These are phyloP conservation scores for Sugiyamaella qingdaonensis DNA, from an alignment of 805 yeast species.

Conservation along the genomic window DNA sequence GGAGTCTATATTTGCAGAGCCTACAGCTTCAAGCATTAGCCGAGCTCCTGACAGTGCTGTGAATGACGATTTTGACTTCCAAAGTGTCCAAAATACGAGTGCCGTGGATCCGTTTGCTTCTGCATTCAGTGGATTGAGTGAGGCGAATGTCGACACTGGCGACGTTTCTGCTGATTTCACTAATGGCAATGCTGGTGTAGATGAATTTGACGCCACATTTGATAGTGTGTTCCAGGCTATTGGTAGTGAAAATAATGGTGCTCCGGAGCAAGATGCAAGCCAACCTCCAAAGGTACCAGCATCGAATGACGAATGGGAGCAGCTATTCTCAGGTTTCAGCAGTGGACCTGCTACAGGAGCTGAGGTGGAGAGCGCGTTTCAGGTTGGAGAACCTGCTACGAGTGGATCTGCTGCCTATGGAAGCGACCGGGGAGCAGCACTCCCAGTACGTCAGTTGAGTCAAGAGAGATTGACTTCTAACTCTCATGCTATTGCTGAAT, in stretches of 20 bases:
- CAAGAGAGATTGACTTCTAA: constrained; percentile 27
- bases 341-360: constrained; percentile 19
- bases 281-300: constrained; percentile 13
- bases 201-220: constrained; percentile 22
- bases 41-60: neutral
- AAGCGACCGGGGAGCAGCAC: constrained; percentile 3
- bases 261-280: neutral
- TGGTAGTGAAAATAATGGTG: neutral
- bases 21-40: neutral
- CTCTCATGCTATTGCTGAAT: constrained; percentile 63
- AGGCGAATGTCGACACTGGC: constrained; percentile 33
- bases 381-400: constrained; percentile 1
- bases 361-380: constrained; percentile 22
- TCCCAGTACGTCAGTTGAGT: constrained; percentile 6
- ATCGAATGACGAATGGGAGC: constrained; percentile 83
- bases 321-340: constrained; percentile 84
- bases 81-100: neutral
- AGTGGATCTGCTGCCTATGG: constrained; percentile 15
- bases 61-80: constrained; percentile 9
- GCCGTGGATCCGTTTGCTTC: constrained; percentile 37
- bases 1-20: no score
- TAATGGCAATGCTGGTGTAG: constrained; percentile 13
- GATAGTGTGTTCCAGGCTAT: constrained; percentile 13
- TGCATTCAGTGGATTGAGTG: constrained; percentile 44
- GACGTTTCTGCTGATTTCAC: constrained; percentile 27